Percentiles rank a stretch among this genome's conserved stretches.
Conservation (phyloP, 2,329 filamentous ascomycete genomes). For the Calycina herbarum region DNA sequence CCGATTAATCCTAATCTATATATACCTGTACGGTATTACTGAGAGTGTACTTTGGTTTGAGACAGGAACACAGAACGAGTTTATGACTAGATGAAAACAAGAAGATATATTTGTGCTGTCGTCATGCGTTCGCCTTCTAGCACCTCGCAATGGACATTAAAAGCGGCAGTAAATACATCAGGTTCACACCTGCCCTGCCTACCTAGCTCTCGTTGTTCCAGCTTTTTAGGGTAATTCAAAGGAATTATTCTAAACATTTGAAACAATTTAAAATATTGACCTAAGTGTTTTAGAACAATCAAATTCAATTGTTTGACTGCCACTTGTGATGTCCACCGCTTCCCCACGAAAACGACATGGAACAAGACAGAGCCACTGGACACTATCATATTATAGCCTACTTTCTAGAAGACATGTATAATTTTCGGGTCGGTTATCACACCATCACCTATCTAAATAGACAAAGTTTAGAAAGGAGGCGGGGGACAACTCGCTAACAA, state of each 20-base stretch:
- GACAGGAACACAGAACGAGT: neutral
- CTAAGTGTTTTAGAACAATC: too few relatives aligned
- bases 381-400: neutral
- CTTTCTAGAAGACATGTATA: neutral
- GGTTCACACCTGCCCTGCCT: too few relatives aligned
- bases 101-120: neutral
- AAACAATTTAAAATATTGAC: too few relatives aligned
- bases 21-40: neutral
- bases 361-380: neutral
- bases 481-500: neutral
- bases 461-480: neutral
- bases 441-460: neutral
- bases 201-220: too few relatives aligned
- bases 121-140: neutral
- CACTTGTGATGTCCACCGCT: too few relatives aligned
- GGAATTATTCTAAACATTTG: too few relatives aligned
- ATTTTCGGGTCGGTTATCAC: too few relatives aligned
- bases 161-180: too few relatives aligned
- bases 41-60: neutral
- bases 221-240: too few relatives aligned
- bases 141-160: too few relatives aligned
- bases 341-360: too few relatives aligned
- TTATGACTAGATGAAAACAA: neutral
- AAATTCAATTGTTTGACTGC: too few relatives aligned
- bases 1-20: constrained; percentile 8